Evolutionary conservation across 2,329 filamentous ascomycete genomes (phyloP).

Genomic region (Pleomassaria siparia): DNA sequence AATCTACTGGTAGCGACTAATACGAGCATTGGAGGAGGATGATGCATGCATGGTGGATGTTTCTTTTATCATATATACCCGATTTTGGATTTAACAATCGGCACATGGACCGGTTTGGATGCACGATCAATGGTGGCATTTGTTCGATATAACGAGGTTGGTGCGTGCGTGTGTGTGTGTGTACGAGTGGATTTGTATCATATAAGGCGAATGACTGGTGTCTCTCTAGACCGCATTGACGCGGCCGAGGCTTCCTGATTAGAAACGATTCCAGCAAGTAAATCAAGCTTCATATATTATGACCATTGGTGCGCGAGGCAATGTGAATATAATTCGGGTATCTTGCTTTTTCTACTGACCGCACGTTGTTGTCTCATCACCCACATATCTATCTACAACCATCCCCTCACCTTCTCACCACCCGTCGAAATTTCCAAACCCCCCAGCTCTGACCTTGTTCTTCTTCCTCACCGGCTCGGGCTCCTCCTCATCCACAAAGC

Average conservation of each 20-base stretch:
- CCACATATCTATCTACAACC: too few species aligned
- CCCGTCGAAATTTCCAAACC: constrained; percentile 92
- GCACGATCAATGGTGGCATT: background rate
- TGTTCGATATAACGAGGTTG: too few species aligned
- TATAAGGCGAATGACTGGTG: too few species aligned
- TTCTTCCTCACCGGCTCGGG: constrained; percentile 81
- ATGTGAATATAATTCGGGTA: constrained; percentile 2
- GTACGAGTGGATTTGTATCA: background rate
- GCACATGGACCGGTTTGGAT: constrained; percentile 1
- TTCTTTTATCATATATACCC: constrained; percentile 35
- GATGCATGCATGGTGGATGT: background rate
- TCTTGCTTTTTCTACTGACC: too few species aligned
- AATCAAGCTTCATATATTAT: background rate
- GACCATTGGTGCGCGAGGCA: background rate
- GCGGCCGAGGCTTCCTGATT: too few species aligned
- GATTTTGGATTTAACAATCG: background rate
- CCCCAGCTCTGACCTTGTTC: constrained; percentile 64
- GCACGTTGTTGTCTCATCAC: too few species aligned
- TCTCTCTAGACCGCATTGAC: background rate
- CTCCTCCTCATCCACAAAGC: constrained; percentile 62
- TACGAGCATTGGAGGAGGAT: background rate
- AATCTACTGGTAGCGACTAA: background rate
- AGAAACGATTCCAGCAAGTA: background rate
- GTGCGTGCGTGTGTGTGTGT: background rate
- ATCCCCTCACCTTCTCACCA: constrained; percentile 70